Evolutionary conservation across 306 rosid species (phyloP), one percentile per base, ranked within the genome.

Genomic region (Astragalus glycyphyllos): DNA sequence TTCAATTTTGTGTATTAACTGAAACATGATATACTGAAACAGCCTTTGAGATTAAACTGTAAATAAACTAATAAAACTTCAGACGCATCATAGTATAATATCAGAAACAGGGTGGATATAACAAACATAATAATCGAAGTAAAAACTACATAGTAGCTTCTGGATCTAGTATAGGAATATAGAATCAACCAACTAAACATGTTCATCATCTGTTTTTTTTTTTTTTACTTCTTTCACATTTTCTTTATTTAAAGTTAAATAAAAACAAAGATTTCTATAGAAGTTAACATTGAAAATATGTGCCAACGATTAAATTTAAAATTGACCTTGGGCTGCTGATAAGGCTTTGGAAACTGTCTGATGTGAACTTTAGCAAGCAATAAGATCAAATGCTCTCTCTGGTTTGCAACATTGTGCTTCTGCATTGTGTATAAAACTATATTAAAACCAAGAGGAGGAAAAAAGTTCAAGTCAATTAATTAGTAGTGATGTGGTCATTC

Each of bases 311-410:
- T 49, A 42, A 70, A 16, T 34, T 60, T 40, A 62, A 65, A 57
- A 55, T 88, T 31, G 65, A 94, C 99, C 99, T 91, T 94, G 16
- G 99, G 99, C 70, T 94, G 98, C 70, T 94, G 99, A 86, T 90
- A 97, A 74, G 97, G 93, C 82, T 89, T 91, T 0, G 96, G 99
- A 82, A 94, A 86, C 62, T 89, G 99, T 58, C 99, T 82, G 74
- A 89, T 89, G 82, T 94, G 99, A 77, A 94, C 99, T 76, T 94
- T 94, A 66, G 99, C 99, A 68, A 94, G 96, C 69, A 94, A 73
- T 67, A 94, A 80, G 69, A 94, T 89, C 72, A 94, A 89, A 79
- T 94, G 99, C 80, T 94, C 99, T 71, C 99, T 85, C 84, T 94
- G 99, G 85, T 94, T 94, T 58, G 97, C 90, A 75, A 94, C 99